Conservation (phyloP, 2,329 filamentous ascomycete genomes). For the Claviceps lovelessii region DNA sequence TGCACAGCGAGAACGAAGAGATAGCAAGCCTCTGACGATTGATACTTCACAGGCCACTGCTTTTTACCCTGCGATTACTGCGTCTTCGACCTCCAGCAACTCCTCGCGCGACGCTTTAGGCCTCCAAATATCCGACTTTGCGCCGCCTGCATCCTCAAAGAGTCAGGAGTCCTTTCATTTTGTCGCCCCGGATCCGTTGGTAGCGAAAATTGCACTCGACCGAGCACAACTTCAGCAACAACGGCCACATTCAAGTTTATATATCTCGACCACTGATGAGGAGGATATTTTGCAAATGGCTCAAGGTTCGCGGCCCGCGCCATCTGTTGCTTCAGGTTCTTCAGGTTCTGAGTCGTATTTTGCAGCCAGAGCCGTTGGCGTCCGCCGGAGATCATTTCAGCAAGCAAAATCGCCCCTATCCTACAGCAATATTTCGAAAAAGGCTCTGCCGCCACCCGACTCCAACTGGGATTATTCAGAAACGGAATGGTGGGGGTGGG, state of each 20-base stretch:
- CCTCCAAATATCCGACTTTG: conserved; percentile 32
- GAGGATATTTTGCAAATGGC: conserved; percentile 61
- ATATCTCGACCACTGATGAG: conserved; percentile 58
- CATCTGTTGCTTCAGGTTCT: conserved; percentile 30
- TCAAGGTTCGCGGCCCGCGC: conserved; percentile 28
- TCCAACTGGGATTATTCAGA: conserved; percentile 78
- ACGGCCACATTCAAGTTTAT: conserved; percentile 24
- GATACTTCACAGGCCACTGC: conserved; percentile 22
- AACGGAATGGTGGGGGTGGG: conserved; percentile 97
- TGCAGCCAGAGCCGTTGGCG: conserved; percentile 24
- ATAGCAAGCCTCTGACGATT: conserved; percentile 31
- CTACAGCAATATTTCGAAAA: conserved; percentile 36
- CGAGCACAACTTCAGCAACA: conserved; percentile 9
- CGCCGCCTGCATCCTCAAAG: conserved; percentile 32
- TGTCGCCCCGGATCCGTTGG: conserved; percentile 8
- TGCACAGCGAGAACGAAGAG: conserved; percentile 44
- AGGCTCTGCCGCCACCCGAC: conserved; percentile 32
- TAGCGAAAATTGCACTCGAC: conserved; percentile 7
- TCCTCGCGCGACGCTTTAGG: conserved; percentile 25
- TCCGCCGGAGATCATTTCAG: conserved; percentile 33
- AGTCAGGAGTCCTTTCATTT: conserved; percentile 24
- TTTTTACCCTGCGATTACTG: conserved; percentile 9
- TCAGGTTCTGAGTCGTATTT: conserved; percentile 54
- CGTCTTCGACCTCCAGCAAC: conserved; percentile 10
- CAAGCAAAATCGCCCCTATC: conserved; percentile 47